phyloP scores from a whole-genome alignment of 2,329 filamentous ascomycete species.

The Beauveria sp. region DNA sequence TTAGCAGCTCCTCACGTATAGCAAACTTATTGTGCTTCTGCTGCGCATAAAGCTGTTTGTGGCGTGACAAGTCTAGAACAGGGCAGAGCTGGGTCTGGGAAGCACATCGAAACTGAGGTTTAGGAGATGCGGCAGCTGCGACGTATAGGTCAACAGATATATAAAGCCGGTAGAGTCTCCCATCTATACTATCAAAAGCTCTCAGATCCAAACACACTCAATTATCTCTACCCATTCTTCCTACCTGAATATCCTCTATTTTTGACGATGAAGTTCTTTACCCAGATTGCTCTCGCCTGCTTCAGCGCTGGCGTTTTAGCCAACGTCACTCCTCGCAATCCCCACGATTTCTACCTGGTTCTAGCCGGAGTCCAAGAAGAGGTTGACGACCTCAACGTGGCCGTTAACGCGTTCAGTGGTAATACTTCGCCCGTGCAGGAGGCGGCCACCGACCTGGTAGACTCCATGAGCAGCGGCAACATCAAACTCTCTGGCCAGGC shows the following conservation, averaged over 20 bases:
- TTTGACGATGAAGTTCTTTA: conserved; percentile 3
- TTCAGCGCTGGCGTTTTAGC: conserved; percentile 1
- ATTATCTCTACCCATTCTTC: neutral
- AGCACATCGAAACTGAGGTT: conserved; percentile 1
- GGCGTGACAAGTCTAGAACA: neutral
- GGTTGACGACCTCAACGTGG: conserved; percentile 13
- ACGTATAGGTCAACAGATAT: neutral
- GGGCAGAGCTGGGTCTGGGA: neutral
- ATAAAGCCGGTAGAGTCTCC: neutral
- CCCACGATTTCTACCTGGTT: conserved; percentile 1
- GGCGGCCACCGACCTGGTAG: conserved; percentile 11
- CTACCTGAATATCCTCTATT: neutral
- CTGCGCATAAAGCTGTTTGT: neutral
- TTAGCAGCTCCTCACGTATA: neutral
- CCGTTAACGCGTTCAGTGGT: conserved; percentile 14
- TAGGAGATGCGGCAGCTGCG: neutral
- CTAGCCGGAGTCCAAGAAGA: conserved; percentile 13
- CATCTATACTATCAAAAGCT: neutral
- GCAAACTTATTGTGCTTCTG: neutral
- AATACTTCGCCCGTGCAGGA: conserved; percentile 10
- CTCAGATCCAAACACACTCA: neutral
- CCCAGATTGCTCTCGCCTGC: neutral
- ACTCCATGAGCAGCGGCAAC: conserved; percentile 12
- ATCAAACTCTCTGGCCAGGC: conserved; percentile 9
- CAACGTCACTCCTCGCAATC: neutral